Conservation (phyloP, 1,139 yeast species). For the Candida sanyaensis region DNA sequence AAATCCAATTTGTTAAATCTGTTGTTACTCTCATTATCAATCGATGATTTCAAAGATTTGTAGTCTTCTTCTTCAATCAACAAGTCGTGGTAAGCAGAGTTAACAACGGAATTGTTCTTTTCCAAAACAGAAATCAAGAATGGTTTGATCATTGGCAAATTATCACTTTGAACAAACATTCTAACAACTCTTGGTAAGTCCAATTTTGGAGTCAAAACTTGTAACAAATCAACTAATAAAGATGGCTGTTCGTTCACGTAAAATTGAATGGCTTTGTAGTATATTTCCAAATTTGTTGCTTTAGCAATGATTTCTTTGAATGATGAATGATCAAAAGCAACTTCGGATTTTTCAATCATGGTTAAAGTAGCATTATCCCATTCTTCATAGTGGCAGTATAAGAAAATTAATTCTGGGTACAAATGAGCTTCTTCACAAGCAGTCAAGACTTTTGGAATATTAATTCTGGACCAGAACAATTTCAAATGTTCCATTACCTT, state of each 20-base stretch:
- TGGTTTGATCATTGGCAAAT: conserved; percentile 93
- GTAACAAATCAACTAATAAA: conserved; percentile 79
- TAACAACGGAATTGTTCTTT: conserved; percentile 88
- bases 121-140: conserved; percentile 89
- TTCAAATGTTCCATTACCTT: conserved; percentile 96
- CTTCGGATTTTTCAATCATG: conserved; percentile 95
- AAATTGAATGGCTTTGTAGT: conserved; percentile 95
- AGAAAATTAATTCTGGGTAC: conserved; percentile 95
- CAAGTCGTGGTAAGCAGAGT: conserved; percentile 92
- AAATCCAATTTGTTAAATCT: conserved; percentile 90
- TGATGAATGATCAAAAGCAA: conserved; percentile 89
- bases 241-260: conserved; percentile 93
- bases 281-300: conserved; percentile 94
- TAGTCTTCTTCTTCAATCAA: conserved; percentile 96
- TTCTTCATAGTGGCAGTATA: conserved; percentile 97
- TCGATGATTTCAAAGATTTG: conserved; percentile 82
- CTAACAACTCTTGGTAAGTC: conserved; percentile 95
- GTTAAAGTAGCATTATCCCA: conserved; percentile 99
- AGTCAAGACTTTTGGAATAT: conserved; percentile 94
- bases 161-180: conserved; percentile 93
- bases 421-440: conserved; percentile 94
- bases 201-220: conserved; percentile 86
- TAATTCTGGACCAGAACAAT: conserved; percentile 96
- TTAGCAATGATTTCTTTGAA: conserved; percentile 94
- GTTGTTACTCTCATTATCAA: conserved; percentile 77